phyloP scores from a whole-genome alignment of 352 stramenopile species.

The Phytopythium ostracodes region DNA sequence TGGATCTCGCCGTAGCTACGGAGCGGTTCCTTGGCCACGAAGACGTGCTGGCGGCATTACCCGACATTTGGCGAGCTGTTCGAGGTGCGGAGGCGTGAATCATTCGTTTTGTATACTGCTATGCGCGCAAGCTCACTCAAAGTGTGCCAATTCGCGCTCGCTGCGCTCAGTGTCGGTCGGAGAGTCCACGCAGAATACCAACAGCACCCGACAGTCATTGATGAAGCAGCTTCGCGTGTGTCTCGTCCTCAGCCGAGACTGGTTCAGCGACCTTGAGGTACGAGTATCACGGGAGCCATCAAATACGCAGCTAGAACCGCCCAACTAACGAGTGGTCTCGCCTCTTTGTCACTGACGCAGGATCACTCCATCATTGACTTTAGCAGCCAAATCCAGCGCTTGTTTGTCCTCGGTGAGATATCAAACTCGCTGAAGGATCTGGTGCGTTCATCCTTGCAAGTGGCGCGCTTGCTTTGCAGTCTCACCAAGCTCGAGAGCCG shows the following conservation, averaged over 20 bases:
- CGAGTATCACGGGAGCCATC: neutral
- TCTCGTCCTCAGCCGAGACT: constrained; percentile 33
- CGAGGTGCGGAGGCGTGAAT: constrained; percentile 23
- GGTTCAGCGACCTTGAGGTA: constrained; percentile 37
- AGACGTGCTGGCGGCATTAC: constrained; percentile 26
- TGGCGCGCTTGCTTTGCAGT: constrained; percentile 13
- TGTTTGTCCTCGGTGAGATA: constrained; percentile 34
- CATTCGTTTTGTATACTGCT: too few relatives aligned
- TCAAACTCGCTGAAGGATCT: constrained; percentile 34
- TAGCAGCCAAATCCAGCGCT: constrained; percentile 16
- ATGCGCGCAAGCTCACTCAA: too few relatives aligned
- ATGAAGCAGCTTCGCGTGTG: constrained; percentile 36
- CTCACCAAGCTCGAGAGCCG: constrained; percentile 42
- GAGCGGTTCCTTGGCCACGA: constrained; percentile 39
- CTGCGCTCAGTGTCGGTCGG: constrained; percentile 18
- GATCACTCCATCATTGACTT: neutral
- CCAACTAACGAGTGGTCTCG: neutral
- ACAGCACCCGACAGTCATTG: constrained; percentile 4
- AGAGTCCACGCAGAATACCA: constrained; percentile 11
- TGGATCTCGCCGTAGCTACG: constrained; percentile 40
- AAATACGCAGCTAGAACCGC: too few relatives aligned
- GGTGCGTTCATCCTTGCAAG: constrained; percentile 17
- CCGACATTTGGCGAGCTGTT: constrained; percentile 29
- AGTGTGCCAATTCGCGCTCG: neutral
- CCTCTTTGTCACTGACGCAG: constrained; percentile 7